Evolutionary conservation across 139 green algal species (phyloP), one percentile per base, ranked within the genome.

Genomic region (Haematococcus sp.): DNA sequence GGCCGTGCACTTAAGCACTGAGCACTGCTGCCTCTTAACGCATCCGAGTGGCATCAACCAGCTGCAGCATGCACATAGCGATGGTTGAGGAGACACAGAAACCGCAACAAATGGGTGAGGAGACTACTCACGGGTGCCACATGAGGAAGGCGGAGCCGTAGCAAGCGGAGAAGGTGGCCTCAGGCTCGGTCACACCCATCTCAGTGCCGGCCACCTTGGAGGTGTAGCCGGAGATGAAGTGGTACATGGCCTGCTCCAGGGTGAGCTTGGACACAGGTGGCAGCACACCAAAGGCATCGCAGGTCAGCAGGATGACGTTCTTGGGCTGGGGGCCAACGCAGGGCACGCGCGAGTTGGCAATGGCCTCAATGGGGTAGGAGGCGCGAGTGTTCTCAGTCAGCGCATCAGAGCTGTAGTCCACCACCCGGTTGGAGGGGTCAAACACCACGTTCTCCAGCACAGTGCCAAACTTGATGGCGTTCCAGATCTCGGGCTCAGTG

Each of bases 151-250:
- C 83, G 3, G 81, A 70, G 3, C 85, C 85, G 70, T 93, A 94
- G 81, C 92, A 96, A 54, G 91, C 91, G 31, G 76, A 89, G 84
- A 97, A 97, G 61, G 94, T 98, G 27, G 95, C 94, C 81, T 94
- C 82, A 7, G 94, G 94, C 81, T 98, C 95, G 0, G 85, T 96
- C 17, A 98, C 84, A 34, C 95, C 94, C 80, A 90, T 71, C 84
- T 98, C 94, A 2, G 94, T 98, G 71, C 94, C 94, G 13, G 94
- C 94, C 52, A 96, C 95, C 88, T 98, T 98, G 66, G 93, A 89
- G 2, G 95, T 99, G 90, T 98, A 98, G 20, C 95, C 95, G 15
- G 73, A 90, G 67, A 99, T 91, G 79, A 98, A 98, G 75, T 97
- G 92, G 81, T 98, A 98, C 94, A 98, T 98, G 40, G 94, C 94